Evolutionary conservation across 2,329 filamentous ascomycete species (phyloP).

Genomic region (Stemphylium lycopersici): DNA sequence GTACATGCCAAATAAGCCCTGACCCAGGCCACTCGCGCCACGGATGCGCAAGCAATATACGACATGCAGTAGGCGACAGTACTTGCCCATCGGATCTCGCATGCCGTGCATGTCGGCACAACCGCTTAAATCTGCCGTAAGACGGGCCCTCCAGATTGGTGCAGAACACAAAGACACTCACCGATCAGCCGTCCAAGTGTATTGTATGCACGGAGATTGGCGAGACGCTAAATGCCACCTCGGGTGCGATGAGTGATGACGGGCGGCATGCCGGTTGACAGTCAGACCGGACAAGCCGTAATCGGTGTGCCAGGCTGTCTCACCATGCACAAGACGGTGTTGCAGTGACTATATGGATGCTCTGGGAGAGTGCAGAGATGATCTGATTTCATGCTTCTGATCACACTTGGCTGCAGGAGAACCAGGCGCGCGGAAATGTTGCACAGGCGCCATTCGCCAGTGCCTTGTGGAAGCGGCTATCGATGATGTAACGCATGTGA

Average conservation of each 20-base stretch:
- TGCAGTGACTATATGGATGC: not conserved
- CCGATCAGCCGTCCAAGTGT: not conserved
- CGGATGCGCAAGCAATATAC: not conserved
- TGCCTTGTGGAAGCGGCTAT: too few relatives aligned
- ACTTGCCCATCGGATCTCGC: slow-evolving; percentile 1
- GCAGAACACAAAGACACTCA: not conserved
- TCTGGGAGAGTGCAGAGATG: slow-evolving; percentile 2
- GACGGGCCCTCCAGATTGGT: not conserved
- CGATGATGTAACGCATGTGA: not conserved
- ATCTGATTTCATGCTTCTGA: not conserved
- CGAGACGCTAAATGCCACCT: slow-evolving; percentile 4
- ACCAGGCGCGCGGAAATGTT: not conserved
- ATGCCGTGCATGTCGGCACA: slow-evolving; percentile 5
- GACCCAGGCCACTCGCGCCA: slow-evolving; percentile 1
- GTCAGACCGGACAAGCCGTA: slow-evolving; percentile 7
- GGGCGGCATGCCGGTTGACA: slow-evolving; percentile 17
- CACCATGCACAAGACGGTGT: slow-evolving; percentile 2
- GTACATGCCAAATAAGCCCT: not conserved
- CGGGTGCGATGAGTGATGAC: slow-evolving; percentile 21
- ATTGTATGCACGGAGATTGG: not conserved
- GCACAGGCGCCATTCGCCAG: not conserved
- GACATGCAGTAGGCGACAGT: not conserved
- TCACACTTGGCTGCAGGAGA: not conserved
- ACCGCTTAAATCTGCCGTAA: slow-evolving; percentile 1
- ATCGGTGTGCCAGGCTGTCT: slow-evolving; percentile 24